These are phyloP conservation scores for Fusarium guadeloupense DNA, from an alignment of 2,329 filamentous ascomycete genomes.

Conservation along the genomic window DNA sequence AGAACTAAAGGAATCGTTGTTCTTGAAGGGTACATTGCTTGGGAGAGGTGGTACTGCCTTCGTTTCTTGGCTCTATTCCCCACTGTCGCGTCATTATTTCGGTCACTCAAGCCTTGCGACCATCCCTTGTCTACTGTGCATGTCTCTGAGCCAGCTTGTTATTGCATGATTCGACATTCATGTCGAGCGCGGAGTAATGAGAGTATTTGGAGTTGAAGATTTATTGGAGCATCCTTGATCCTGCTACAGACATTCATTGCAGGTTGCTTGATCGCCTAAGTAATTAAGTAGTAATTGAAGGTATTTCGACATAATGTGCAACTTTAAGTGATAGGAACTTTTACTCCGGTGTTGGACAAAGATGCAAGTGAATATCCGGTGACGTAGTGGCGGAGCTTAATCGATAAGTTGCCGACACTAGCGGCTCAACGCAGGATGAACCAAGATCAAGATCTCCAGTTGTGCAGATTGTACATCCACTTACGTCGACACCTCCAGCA, in stretches of 20 bases:
- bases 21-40: background rate
- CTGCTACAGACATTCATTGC: constrained; percentile 11
- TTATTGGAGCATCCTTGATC: constrained; percentile 1
- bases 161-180: constrained; percentile 13
- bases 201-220: constrained; percentile 28
- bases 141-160: constrained; percentile 16
- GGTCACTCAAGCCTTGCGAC: background rate
- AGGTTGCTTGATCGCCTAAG: background rate
- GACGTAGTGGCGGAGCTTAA: constrained; percentile 28
- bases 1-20: constrained; percentile 45
- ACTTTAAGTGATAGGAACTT: constrained; percentile 1
- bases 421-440: constrained; percentile 8
- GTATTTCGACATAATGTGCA: background rate
- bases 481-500: background rate
- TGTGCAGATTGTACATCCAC: background rate
- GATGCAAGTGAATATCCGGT: constrained; percentile 1
- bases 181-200: constrained; percentile 26
- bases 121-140: constrained; percentile 7
- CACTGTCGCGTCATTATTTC: background rate
- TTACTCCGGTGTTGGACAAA: constrained; percentile 7
- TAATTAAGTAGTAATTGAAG: constrained; percentile 25
- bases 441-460: constrained; percentile 5
- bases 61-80: background rate
- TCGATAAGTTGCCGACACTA: constrained; percentile 44
- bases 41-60: background rate